Evolutionary conservation across 176 grass and related monocot species (phyloP).

Genomic region (Echinochloa phyllopogon): DNA sequence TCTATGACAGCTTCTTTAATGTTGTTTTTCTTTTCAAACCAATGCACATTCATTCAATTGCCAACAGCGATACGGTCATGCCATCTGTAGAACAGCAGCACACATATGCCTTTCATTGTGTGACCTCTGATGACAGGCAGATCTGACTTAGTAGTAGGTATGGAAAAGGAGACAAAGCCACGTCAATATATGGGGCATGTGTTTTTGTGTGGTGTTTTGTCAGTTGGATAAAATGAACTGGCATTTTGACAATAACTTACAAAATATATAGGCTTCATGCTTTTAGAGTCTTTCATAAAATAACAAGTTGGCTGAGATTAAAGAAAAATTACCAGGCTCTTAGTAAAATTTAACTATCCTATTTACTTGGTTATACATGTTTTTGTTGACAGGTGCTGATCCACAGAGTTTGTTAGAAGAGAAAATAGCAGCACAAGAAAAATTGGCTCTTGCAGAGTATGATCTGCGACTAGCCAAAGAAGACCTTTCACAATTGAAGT

Average conservation of each 20-base stretch:
- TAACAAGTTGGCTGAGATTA: background rate
- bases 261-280: background rate
- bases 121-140: no score
- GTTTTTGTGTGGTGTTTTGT: no score
- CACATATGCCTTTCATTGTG: no score
- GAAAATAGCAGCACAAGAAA: constrained; percentile 79
- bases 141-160: no score
- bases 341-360: constrained; percentile 10
- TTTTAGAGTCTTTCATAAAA: background rate
- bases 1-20: no score
- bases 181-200: no score
- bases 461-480: constrained; percentile 92
- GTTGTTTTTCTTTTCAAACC: no score
- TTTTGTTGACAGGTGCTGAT: constrained; percentile 73
- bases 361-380: constrained; percentile 30
- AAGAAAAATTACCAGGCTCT: background rate
- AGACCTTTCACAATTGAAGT: constrained; percentile 74
- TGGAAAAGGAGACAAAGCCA: no score
- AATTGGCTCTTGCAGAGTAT: constrained; percentile 76
- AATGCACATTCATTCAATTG: no score
- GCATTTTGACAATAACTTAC: background rate
- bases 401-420: constrained; percentile 94
- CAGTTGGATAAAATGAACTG: no score
- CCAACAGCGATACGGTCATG: no score
- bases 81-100: no score